phyloP scores from a whole-genome alignment of 495 filamentous ascomycete species.

The Penicillium parvum region DNA sequence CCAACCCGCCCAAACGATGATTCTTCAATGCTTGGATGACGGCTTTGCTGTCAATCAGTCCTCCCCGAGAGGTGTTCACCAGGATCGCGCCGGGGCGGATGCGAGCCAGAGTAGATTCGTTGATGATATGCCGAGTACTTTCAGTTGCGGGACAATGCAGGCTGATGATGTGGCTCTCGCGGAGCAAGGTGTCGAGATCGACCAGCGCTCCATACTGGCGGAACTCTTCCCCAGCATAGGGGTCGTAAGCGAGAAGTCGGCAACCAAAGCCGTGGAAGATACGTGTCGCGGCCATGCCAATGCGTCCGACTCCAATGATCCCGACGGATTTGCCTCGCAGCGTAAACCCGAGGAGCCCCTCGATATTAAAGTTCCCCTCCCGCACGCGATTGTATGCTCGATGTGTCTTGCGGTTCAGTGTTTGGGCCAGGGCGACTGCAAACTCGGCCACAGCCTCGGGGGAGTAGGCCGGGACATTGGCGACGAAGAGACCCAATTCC shows the following conservation, averaged over 20 bases:
- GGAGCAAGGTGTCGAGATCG: conserved; percentile 51
- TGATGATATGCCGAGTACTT: conserved; percentile 57
- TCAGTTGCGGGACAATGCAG: conserved; percentile 63
- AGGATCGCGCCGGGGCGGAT: conserved; percentile 60
- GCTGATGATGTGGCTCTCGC: conserved; percentile 54
- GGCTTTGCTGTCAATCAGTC: conserved; percentile 54
- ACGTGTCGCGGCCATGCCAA: conserved; percentile 34
- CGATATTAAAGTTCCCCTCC: conserved; percentile 66
- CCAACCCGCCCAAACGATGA: conserved; percentile 61
- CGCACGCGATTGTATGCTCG: conserved; percentile 68
- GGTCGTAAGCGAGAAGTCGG: conserved; percentile 55
- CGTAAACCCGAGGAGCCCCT: conserved; percentile 58
- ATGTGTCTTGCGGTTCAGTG: conserved; percentile 66
- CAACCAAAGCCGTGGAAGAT: conserved; percentile 61
- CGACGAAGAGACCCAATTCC: conserved; percentile 56
- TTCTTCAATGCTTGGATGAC: conserved; percentile 59
- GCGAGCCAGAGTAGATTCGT: conserved; percentile 43
- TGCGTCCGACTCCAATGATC: conserved; percentile 34
- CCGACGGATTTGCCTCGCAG: conserved; percentile 55
- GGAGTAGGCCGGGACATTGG: conserved; percentile 63
- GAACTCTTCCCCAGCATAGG: conserved; percentile 45
- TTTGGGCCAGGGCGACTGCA: conserved; percentile 61
- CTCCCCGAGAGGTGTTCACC: conserved; percentile 64
- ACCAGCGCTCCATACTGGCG: conserved; percentile 49
- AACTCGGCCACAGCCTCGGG: conserved; percentile 73